Evolutionary conservation across 2,329 filamentous ascomycete genomes (phyloP).

Genomic region (Alternaria sp.): DNA sequence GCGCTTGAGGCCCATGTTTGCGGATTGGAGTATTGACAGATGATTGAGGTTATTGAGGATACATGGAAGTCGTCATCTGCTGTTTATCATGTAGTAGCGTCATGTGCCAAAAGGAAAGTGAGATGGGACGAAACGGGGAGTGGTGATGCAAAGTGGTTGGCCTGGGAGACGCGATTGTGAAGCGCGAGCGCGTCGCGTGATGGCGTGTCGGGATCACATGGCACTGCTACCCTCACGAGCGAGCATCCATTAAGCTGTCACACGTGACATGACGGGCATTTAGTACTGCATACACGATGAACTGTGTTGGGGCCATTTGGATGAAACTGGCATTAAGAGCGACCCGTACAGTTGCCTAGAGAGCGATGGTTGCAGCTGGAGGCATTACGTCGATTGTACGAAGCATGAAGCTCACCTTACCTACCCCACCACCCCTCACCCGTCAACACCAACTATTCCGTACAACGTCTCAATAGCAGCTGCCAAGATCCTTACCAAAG

Average conservation of each 20-base stretch:
- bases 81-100: slow-evolving; percentile 2
- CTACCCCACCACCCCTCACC: slow-evolving; percentile 15
- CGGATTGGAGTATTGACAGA: not conserved
- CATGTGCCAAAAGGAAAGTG: slow-evolving; percentile 10
- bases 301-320: not conserved
- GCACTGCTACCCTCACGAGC: not conserved
- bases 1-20: slow-evolving; percentile 64
- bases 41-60: not conserved
- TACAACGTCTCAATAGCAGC: slow-evolving; percentile 4
- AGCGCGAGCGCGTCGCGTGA: slow-evolving; percentile 24
- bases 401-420: slow-evolving; percentile 11
- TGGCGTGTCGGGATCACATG: slow-evolving; percentile 6
- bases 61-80: not conserved
- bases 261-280: not conserved
- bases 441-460: slow-evolving; percentile 4
- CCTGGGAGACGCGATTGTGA: slow-evolving; percentile 20
- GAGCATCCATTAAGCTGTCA: not conserved
- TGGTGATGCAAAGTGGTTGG: slow-evolving; percentile 40
- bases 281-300: not conserved
- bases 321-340: not conserved
- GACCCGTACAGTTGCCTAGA: not conserved
- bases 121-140: slow-evolving; percentile 20
- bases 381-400: slow-evolving; percentile 19
- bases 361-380: not conserved
- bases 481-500: not conserved